A percentile compares a stretch with the other conserved stretches of the same genome.
Conservation (phyloP, 1,284 basidiomycete species). For the Chalciporus piperatoides region DNA sequence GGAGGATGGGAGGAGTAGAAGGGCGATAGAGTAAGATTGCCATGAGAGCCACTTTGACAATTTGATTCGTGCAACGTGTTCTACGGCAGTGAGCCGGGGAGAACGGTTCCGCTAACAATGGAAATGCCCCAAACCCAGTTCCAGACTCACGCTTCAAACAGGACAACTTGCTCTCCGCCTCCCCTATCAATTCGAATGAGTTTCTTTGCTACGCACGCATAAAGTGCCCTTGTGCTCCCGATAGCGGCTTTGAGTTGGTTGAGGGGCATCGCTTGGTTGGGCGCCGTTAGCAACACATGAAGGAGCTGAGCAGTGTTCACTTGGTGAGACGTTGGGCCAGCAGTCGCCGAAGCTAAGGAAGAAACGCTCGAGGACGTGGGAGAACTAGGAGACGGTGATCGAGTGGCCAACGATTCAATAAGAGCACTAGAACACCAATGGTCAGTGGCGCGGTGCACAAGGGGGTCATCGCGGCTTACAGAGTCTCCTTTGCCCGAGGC, state of each 20-base stretch:
- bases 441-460: constrained; percentile 18
- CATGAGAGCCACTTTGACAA: background rate
- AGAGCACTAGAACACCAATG: constrained; percentile 43
- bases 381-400: constrained; percentile 27
- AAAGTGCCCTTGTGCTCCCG: constrained; percentile 53
- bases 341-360: constrained; percentile 31
- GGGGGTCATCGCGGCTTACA: constrained; percentile 42
- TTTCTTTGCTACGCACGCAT: constrained; percentile 69
- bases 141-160: constrained; percentile 51
- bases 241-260: constrained; percentile 60
- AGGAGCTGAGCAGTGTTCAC: constrained; percentile 66
- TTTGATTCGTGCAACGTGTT: background rate
- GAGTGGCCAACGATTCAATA: constrained; percentile 52
- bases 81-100: background rate
- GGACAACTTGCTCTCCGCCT: constrained; percentile 66
- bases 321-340: constrained; percentile 54
- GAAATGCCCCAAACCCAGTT: background rate
- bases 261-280: constrained; percentile 55
- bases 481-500: constrained; percentile 57
- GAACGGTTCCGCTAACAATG: background rate
- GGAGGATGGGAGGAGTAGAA: background rate
- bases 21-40: background rate
- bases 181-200: constrained; percentile 71
- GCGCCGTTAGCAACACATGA: constrained; percentile 48
- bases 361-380: constrained; percentile 44